Percentiles rank a stretch among this genome's conserved stretches.
phyloP scores from a whole-genome alignment of 2,329 filamentous ascomycete genomes.

The Trichoderma guizhouense region DNA sequence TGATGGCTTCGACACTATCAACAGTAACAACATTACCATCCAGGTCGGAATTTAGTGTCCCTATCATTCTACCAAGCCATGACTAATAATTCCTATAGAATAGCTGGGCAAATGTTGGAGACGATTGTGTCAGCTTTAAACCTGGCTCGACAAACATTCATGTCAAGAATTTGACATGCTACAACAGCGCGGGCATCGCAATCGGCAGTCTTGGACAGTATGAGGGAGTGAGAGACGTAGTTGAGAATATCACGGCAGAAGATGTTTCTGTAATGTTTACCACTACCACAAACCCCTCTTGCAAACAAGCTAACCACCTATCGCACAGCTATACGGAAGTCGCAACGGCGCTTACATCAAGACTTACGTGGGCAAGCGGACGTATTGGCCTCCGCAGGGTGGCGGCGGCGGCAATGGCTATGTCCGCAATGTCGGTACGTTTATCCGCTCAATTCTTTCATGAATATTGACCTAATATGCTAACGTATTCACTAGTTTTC shows the following conservation, averaged over 20 bases:
- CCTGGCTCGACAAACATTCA: conserved; percentile 7
- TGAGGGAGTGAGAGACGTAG: conserved; percentile 5
- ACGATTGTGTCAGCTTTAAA: conserved; percentile 8
- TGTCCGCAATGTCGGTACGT: conserved; percentile 1
- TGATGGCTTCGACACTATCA: conserved; percentile 2
- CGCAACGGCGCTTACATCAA: conserved; percentile 9
- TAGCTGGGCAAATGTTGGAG: conserved; percentile 1
- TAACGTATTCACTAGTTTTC: background rate
- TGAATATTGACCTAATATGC: background rate
- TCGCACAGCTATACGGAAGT: background rate
- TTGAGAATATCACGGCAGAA: conserved; percentile 12
- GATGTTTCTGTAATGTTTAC: background rate
- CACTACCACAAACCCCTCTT: background rate
- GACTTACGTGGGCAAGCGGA: background rate
- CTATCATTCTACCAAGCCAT: background rate
- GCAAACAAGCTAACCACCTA: background rate
- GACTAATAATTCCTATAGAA: background rate
- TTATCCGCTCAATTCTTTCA: background rate
- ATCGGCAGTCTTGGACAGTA: conserved; percentile 5
- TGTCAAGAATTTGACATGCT: conserved; percentile 5
- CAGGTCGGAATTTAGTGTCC: background rate
- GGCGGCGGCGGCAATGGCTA: conserved; percentile 1
- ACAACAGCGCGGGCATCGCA: conserved; percentile 6
- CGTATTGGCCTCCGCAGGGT: background rate
- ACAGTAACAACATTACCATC: conserved; percentile 6